A percentile compares a stretch with the other conserved stretches of the same genome.
These are phyloP conservation scores for Gentiana straminea DNA, from an alignment of 257 asterid genomes.

Conservation along the genomic window DNA sequence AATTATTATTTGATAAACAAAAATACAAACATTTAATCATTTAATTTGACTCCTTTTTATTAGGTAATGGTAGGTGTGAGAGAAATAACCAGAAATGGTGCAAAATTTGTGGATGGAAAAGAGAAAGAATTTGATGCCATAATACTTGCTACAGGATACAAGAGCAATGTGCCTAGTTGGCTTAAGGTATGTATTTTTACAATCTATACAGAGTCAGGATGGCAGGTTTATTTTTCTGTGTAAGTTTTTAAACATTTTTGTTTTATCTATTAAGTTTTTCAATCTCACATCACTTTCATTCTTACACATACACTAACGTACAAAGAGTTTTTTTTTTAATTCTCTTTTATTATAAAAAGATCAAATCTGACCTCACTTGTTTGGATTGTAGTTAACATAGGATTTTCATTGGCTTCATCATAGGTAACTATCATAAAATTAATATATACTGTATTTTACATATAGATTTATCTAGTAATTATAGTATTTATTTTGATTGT, in stretches of 20 bases:
- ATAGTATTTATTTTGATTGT: not conserved
- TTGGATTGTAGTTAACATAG: constrained; percentile 37
- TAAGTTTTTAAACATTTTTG: constrained; percentile 7
- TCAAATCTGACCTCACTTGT: constrained; percentile 67
- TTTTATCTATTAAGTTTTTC: not conserved
- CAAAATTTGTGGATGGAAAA: constrained; percentile 70
- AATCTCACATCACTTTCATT: constrained; percentile 50
- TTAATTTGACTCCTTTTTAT: too few species aligned
- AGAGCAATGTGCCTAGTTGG: constrained; percentile 91
- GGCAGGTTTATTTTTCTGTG: constrained; percentile 3
- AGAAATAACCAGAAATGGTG: constrained; percentile 68
- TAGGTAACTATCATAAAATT: constrained; percentile 40
- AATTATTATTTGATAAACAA: too few species aligned
- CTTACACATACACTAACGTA: constrained; percentile 67
- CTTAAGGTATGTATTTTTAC: constrained; percentile 45
- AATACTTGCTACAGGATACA: constrained; percentile 89
- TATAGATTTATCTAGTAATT: constrained; percentile 16
- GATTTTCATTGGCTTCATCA: constrained; percentile 35
- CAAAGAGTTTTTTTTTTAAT: constrained; percentile 40
- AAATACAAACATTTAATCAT: too few species aligned
- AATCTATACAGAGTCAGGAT: not conserved
- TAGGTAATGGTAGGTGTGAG: constrained; percentile 58
- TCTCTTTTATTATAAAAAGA: constrained; percentile 36
- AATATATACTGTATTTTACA: constrained; percentile 11
- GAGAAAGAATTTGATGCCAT: constrained; percentile 71